phyloP scores from a whole-genome alignment of 345 rosid species.

The Euclidium syriacum region DNA sequence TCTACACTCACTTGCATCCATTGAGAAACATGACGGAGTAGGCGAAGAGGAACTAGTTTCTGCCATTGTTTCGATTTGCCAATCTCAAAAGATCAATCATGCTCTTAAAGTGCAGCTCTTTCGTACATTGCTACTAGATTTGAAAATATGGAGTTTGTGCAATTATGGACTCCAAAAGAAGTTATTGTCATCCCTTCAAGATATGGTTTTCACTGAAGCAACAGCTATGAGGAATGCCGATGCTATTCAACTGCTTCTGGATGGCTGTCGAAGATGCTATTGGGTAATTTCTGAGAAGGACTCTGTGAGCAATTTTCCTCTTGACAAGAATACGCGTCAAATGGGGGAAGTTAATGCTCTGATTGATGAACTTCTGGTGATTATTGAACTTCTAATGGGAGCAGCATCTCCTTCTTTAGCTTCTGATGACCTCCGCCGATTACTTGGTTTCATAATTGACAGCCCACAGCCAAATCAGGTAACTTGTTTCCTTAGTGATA shows the following conservation, averaged over 20 bases:
- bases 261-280: constrained; percentile 98
- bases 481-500: constrained; percentile 4
- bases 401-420: constrained; percentile 78
- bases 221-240: constrained; percentile 86
- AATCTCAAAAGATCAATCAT: constrained; percentile 79
- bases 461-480: constrained; percentile 99
- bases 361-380: constrained; percentile 96
- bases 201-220: constrained; percentile 99
- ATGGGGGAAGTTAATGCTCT: constrained; percentile 94
- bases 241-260: constrained; percentile 98
- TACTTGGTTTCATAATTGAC: constrained; percentile 93
- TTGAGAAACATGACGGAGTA: constrained; percentile 62
- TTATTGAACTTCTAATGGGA: constrained; percentile 93
- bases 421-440: constrained; percentile 68
- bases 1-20: constrained; percentile 69
- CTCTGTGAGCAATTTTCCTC: constrained; percentile 59
- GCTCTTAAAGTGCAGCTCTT: constrained; percentile 93
- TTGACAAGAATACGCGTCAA: constrained; percentile 57
- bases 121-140: constrained; percentile 78
- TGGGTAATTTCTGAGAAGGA: constrained; percentile 87
- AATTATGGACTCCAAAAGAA: constrained; percentile 97
- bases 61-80: constrained; percentile 91
- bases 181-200: constrained; percentile 89
- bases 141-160: constrained; percentile 94
- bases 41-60: constrained; percentile 96